Conservation (phyloP, 345 rosid genomes). For the Eucalyptus rudis region DNA sequence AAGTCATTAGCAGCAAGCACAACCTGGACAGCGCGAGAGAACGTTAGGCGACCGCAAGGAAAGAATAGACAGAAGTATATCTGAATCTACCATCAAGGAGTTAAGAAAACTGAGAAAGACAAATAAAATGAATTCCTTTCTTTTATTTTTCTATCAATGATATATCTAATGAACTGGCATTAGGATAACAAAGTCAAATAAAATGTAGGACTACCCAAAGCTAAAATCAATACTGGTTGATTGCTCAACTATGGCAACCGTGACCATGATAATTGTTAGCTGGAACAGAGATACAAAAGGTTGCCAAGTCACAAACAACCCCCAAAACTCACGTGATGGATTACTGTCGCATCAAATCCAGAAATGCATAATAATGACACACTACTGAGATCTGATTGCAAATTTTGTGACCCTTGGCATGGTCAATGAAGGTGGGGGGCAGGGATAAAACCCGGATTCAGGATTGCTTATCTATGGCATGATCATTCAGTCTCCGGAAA, state of each 20-base stretch:
- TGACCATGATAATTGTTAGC: not conserved
- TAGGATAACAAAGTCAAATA: not conserved
- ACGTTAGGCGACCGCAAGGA: not conserved
- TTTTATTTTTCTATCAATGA: not conserved
- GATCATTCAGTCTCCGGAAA: no score
- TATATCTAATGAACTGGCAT: not conserved
- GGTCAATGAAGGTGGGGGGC: not conserved
- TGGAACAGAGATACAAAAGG: not conserved
- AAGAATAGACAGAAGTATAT: not conserved
- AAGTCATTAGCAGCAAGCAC: constrained; percentile 95
- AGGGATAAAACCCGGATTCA: not conserved
- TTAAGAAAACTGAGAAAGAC: not conserved
- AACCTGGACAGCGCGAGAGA: constrained; percentile 31
- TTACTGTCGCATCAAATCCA: not conserved
- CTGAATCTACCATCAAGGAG: not conserved
- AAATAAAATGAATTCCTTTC: not conserved
- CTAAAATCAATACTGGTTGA: not conserved
- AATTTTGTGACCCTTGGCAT: not conserved
- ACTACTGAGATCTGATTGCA: not conserved
- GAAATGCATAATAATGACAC: not conserved
- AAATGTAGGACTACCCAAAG: not conserved
- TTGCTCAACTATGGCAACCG: not conserved
- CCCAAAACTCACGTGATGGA: not conserved
- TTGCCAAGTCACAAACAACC: not conserved
- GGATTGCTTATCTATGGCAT: no score